Conservation (phyloP, 164 flowering plant species). For the Buxus sempervirens region DNA sequence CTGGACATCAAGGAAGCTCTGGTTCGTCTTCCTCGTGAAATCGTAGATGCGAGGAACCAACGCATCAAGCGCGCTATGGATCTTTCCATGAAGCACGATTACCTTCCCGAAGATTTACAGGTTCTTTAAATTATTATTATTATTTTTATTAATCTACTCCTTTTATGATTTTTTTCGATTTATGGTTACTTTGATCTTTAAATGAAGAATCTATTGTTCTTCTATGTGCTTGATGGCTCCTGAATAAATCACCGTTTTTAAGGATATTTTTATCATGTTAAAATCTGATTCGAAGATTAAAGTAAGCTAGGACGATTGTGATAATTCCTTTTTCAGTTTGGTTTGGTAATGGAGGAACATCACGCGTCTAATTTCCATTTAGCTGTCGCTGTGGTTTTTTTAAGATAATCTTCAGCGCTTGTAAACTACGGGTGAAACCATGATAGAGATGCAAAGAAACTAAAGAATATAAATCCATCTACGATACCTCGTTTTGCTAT, state of each 20-base stretch:
- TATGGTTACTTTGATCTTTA: neutral
- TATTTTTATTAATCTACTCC: neutral
- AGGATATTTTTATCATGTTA: no score
- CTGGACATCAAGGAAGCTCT: constrained; percentile 88
- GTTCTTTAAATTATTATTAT: constrained; percentile 25
- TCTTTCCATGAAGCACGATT: constrained; percentile 94
- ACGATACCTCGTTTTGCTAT: no score
- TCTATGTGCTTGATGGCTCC: neutral
- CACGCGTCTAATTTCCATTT: neutral
- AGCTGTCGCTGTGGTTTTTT: neutral
- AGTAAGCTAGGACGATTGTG: neutral
- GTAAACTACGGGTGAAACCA: no score
- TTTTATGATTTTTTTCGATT: neutral
- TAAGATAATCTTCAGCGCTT: no score
- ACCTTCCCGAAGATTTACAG: constrained; percentile 82
- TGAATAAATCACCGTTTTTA: neutral
- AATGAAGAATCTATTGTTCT: neutral
- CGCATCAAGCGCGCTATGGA: constrained; percentile 97
- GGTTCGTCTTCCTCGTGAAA: constrained; percentile 76
- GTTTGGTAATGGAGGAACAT: neutral
- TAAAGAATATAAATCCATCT: no score
- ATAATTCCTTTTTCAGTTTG: neutral
- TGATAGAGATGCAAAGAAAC: no score
- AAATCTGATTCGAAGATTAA: neutral
- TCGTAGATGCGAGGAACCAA: constrained; percentile 87